phyloP scores from a whole-genome alignment of 345 rosid species.

The Eucalyptus regnans region DNA sequence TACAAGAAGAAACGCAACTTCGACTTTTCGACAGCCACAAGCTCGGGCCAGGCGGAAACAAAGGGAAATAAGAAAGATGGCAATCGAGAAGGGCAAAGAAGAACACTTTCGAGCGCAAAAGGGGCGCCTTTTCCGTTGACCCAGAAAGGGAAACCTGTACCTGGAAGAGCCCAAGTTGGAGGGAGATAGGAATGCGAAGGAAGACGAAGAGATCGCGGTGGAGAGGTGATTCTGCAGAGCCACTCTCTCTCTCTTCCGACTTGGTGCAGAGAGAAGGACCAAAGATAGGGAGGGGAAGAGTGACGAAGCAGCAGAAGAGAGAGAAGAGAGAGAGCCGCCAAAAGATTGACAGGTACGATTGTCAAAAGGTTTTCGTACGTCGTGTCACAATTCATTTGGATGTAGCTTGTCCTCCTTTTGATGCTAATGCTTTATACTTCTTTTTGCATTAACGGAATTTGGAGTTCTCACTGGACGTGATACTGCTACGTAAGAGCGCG shows the following conservation, averaged over 20 bases:
- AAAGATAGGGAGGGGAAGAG: background rate
- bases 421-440: background rate
- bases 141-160: background rate
- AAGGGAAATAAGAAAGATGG: background rate
- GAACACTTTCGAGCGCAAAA: background rate
- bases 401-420: background rate
- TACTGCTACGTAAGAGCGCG: background rate
- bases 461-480: background rate
- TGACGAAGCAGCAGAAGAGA: background rate
- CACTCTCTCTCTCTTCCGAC: background rate
- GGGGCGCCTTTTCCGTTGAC: background rate
- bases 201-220: conserved; percentile 31
- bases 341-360: background rate
- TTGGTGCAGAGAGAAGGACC: background rate
- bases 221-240: conserved; percentile 16
- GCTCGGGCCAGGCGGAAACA: background rate
- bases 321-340: background rate
- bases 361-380: background rate
- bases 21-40: background rate
- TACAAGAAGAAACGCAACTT: background rate
- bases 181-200: conserved; percentile 24
- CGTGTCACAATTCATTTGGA: background rate
- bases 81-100: background rate
- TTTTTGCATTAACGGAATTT: background rate
- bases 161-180: conserved; percentile 10